Evolutionary conservation across 2,329 filamentous ascomycete species (phyloP), one percentile per base, ranked within the genome.

Genomic region (Cladophialophora chaetospira): DNA sequence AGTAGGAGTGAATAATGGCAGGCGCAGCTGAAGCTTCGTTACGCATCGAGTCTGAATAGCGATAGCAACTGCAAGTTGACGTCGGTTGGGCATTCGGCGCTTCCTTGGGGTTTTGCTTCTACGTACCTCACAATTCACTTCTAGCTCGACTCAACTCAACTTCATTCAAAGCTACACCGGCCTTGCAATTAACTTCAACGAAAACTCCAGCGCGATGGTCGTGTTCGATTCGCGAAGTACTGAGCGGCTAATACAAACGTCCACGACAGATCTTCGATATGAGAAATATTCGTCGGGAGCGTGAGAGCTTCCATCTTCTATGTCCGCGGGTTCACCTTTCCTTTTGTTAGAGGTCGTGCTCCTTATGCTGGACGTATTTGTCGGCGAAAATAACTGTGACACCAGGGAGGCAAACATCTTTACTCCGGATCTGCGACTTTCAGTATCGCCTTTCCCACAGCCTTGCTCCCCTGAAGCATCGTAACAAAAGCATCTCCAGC

Each of bases 401-500:
- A n/a, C 31, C 36, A 40, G 1, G 23, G 36, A 9, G 36, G 4
- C 13, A 21, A 21, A 19, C 36, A 23, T 49, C 17, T n/a, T n/a
- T n/a, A 49, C 31, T 49, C 31, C 13, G 46, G 46, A 51, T 43
- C 48, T 11, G 48, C 48, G 15, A 55, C 83, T 77, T 89, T 88
- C 66, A 94, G 68, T 19, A 94, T 82, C n/a, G 89, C 88, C 82
- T 96, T 96, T 65, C 91, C 91, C 73, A 91, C 89, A 77, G 95
- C 95, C 73, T 88, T 82, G 46, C 21, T 49, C 44, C 91, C 91
- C 67, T 82, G 71, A 52, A 94, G 79, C 77, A 95, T 85, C 10
- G 85, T 88, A 8, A 93, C 73, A 57, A 95, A 79, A 0, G 87
- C 91, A 52, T 91, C 82, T 5, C 84, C 77, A 1, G 86, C 87